Percentiles rank a stretch among this genome's conserved stretches.
Conservation (phyloP, 2,329 filamentous ascomycete species). For the Claviceps citrina region DNA sequence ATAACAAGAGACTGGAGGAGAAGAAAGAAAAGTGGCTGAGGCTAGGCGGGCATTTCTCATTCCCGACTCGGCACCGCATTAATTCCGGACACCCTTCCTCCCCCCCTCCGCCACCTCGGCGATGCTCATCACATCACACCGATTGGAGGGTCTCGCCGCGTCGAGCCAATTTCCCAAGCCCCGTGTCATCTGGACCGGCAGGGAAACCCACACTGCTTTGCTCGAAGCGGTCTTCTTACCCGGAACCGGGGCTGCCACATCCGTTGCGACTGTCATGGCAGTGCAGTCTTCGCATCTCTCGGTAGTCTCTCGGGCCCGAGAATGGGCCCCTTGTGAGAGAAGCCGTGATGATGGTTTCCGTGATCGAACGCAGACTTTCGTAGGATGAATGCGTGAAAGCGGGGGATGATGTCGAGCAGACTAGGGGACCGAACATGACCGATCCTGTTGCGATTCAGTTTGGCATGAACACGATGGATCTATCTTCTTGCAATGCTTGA, state of each 20-base stretch:
- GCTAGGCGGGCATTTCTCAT: neutral
- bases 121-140: constrained; percentile 1
- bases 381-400: neutral
- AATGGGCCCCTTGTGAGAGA: constrained; percentile 2
- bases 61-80: too few species aligned
- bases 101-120: neutral
- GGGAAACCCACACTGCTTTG: constrained; percentile 1
- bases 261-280: neutral
- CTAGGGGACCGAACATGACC: too few species aligned
- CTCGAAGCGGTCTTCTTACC: neutral
- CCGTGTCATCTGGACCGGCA: neutral
- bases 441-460: too few species aligned
- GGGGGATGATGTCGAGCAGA: too few species aligned
- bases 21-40: neutral
- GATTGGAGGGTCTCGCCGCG: too few species aligned
- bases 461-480: too few species aligned
- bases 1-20: too few species aligned
- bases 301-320: constrained; percentile 1
- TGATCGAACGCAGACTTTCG: neutral
- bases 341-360: neutral
- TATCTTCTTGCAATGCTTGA: neutral
- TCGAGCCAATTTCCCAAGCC: too few species aligned
- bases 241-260: constrained; percentile 1
- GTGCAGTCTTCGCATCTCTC: neutral
- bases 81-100: too few species aligned